Conservation (phyloP, 139 green algal species). For the Tetraselmis striata region DNA sequence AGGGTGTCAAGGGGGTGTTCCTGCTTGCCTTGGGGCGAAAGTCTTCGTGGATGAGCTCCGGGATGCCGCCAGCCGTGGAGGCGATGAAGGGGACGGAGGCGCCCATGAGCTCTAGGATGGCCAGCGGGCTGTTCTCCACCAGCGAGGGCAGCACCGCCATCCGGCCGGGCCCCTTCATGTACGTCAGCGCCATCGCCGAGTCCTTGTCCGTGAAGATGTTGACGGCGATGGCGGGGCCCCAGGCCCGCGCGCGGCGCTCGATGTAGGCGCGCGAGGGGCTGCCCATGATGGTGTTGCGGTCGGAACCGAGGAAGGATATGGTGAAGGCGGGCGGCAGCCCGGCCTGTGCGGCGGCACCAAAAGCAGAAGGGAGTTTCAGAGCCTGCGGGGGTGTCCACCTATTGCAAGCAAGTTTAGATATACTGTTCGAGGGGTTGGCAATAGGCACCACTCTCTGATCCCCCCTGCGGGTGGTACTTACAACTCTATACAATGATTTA, state of each 20-base stretch:
- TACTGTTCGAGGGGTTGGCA: no score
- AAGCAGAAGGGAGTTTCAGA: no score
- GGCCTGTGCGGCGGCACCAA: no score
- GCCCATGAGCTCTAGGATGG: constrained; percentile 19
- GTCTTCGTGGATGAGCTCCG: constrained; percentile 14
- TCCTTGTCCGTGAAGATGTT: background rate
- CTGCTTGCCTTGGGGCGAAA: background rate
- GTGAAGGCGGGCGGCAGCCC: background rate
- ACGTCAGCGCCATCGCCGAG: background rate
- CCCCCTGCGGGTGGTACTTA: no score
- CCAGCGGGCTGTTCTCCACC: constrained; percentile 14
- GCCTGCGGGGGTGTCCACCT: no score
- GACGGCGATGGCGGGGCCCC: background rate
- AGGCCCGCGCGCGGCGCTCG: background rate
- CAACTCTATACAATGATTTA: no score
- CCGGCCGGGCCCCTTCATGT: background rate
- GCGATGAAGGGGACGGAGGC: constrained; percentile 13
- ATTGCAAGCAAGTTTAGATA: no score
- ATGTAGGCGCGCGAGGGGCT: background rate
- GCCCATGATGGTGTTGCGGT: constrained; percentile 7
- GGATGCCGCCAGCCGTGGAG: constrained; percentile 12
- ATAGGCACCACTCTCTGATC: no score
- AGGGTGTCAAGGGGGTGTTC: no score
- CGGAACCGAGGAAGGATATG: constrained; percentile 6
- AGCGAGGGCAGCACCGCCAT: constrained; percentile 16